Evolutionary conservation across 768 basidiomycete genomes (phyloP), one percentile per base, ranked within the genome.

Genomic region (Psilocybe subaeruginosa): DNA sequence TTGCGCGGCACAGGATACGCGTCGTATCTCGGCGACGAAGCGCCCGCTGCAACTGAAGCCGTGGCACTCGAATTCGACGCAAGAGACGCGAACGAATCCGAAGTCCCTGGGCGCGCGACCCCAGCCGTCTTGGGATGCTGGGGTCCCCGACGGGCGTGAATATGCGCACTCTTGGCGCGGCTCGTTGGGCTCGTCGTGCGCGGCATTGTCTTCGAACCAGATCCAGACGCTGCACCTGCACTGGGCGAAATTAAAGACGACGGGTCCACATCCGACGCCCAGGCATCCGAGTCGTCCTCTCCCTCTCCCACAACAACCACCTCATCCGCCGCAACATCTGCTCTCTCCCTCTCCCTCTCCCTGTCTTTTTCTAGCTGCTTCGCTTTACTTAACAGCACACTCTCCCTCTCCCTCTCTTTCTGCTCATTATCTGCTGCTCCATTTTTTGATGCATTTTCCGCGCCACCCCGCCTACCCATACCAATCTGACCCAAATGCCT

Each of bases 261-360:
- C 1, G 60, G 57, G 39, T 23, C 56, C 23, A 69, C 74, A 51
- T 91, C 90, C 5, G 88, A 90, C 16, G 80, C 79, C 88, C 87
- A 90, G 1, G 79, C 86, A 61, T 84, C 89, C 0, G 88, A 87
- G 16, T 85, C 85, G 3, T 81, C 78, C 6, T 66, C 54, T 29
- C 64, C 55, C 27, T 64, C 67, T 50, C 47, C 63, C 48, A n/a
- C 64, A 12, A 17, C 8, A 4, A 3, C 17, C 23, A 33, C 19
- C 1, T n/a, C 17, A 19, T 23, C 43, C 30, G 14, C 14, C n/a
- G 4, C 64, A 3, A 65, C 48, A 16, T 23, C 27, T 47, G 23
- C 23, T 23, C 37, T 45, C 49, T 11, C 49, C 51, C 12, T 54
- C 23, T 62, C 51, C 43, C 50, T 16, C 7, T 35, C 30, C 33